Conservation (phyloP, 352 stramenopile genomes). For the Phytopythium montanum region DNA sequence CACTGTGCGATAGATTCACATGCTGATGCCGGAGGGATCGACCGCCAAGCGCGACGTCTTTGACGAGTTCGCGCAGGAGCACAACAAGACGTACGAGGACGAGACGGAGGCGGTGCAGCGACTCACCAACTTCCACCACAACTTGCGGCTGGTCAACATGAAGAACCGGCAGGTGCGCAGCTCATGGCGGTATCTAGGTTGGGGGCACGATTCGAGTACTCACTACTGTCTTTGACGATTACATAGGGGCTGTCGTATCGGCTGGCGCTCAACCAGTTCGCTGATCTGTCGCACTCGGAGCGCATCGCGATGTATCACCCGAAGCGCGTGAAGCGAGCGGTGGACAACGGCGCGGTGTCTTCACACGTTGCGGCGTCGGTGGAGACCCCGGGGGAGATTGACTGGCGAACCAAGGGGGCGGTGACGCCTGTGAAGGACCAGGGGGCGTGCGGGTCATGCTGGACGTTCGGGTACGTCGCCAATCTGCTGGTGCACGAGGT, state of each 20-base stretch:
- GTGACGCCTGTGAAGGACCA: constrained; percentile 92
- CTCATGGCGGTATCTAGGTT: background rate
- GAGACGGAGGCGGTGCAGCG: constrained; percentile 44
- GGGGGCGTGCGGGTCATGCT: constrained; percentile 90
- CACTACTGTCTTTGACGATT: background rate
- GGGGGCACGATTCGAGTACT: background rate
- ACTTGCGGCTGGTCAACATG: constrained; percentile 81
- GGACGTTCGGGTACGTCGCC: constrained; percentile 78
- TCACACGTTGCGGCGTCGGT: constrained; percentile 39
- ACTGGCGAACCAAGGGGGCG: constrained; percentile 85
- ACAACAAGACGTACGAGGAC: constrained; percentile 60
- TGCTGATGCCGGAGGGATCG: constrained; percentile 76
- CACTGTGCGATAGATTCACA: constrained; percentile 51
- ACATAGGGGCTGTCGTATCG: constrained; percentile 68
- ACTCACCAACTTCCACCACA: constrained; percentile 73
- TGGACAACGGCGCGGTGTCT: constrained; percentile 55
- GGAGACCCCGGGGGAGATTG: constrained; percentile 56
- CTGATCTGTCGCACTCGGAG: constrained; percentile 77
- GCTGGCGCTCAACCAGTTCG: constrained; percentile 79
- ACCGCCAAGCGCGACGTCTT: constrained; percentile 58
- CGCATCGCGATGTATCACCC: constrained; percentile 41
- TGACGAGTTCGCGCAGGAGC: constrained; percentile 51
- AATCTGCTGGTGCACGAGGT: background rate
- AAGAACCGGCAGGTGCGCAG: constrained; percentile 71
- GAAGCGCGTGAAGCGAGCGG: constrained; percentile 39